Base-by-base conservation (phyloP, 805 yeast species). In the Kluyveromyces aestuarii region DNA sequence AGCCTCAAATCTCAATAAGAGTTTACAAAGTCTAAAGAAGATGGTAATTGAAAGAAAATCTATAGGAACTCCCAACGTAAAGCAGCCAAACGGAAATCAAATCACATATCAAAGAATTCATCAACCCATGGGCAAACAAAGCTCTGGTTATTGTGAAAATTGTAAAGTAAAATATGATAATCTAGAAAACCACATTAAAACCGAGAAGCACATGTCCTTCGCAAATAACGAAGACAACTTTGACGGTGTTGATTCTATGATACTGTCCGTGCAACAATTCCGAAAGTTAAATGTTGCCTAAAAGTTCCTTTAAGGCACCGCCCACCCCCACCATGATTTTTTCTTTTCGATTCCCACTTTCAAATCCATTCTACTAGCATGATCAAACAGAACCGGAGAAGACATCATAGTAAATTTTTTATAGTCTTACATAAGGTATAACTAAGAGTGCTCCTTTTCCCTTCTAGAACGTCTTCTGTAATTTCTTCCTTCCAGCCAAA, bases 121-220 rank as follows among this genome's bases (percentile, higher is more conserved):
- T 52, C 50, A 37, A 51, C 52, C 8, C 52, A 52, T 48, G 55
- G 46, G 35, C 52, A 55, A 10, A 55, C 57, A 45, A 58, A 66
- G 61, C 42, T 56, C 91, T 0, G 97, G 97, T 0, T 90, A 87
- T 66, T 91, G 99, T 68, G 99, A 91, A 63, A 91, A 91, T 61
- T 91, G 99, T 67, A 73, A 91, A 21, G 84, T 84, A 51, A 82
- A 82, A 61, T 91, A 85, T 62, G 90, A 85, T 46, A 79, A 80
- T 55, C 82, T 89, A 59, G 86, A 81, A 25, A 86, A 79, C 49
- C 99, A 91, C 63, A 77, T 87, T 39, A 58, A 60, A 27, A 74
- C 87, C 21, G 77, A 76, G 36, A 77, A 82, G 54, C 99, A 91
- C 63, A 72, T 84, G 45, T 77, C 79, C 47, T 90, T 88, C 69